Conservation (phyloP, 2,329 filamentous ascomycete genomes). For the Calonectria pteridis region DNA sequence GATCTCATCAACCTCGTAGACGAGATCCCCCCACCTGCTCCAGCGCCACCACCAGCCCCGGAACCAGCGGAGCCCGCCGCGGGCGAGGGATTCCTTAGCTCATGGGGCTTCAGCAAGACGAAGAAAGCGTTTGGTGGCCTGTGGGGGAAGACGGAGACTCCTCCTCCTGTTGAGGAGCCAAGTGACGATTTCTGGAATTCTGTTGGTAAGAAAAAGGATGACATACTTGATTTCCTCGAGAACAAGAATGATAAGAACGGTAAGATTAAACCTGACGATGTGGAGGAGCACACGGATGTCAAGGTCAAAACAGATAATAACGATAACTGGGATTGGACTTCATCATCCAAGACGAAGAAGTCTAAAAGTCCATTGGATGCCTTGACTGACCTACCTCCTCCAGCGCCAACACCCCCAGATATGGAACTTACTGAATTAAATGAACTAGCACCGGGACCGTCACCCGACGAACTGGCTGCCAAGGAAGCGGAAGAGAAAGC, state of each 20-base stretch:
- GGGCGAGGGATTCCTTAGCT: conserved; percentile 67
- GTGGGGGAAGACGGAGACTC: conserved; percentile 54
- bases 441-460: conserved; percentile 49
- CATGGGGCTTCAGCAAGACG: conserved; percentile 68
- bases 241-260: conserved; percentile 59
- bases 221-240: conserved; percentile 60
- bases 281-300: conserved; percentile 58
- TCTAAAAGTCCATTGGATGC: conserved; percentile 55
- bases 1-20: conserved; percentile 54
- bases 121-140: conserved; percentile 49
- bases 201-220: conserved; percentile 57
- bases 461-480: conserved; percentile 28
- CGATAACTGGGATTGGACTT: conserved; percentile 59
- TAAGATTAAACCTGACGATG: conserved; percentile 57
- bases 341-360: conserved; percentile 57
- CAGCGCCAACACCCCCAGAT: conserved; percentile 61
- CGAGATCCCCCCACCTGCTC: conserved; percentile 41
- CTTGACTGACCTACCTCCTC: conserved; percentile 59
- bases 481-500: conserved; percentile 38
- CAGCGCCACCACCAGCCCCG: conserved; percentile 41
- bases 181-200: conserved; percentile 56
- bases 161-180: conserved; percentile 55
- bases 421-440: conserved; percentile 59
- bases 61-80: conserved; percentile 49
- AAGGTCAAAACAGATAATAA: conserved; percentile 59